Evolutionary conservation across 441 rosid genomes (phyloP).

Genomic region (Bocquillonia castaneifolia): DNA sequence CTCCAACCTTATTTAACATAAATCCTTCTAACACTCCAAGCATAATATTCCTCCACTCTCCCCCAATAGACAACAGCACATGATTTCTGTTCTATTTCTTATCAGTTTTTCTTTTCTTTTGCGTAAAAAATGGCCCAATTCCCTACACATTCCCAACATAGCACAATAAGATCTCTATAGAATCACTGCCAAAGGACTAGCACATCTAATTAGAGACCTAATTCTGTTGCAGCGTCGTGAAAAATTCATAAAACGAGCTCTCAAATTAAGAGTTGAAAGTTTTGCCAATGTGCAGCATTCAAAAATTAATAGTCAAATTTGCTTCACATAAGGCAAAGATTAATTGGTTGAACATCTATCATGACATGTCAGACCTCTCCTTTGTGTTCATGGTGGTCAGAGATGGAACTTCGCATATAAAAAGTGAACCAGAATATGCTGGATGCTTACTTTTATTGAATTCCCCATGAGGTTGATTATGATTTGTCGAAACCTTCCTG

Average conservation of each 20-base stretch:
- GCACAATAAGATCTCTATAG: background rate
- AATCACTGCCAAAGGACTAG: background rate
- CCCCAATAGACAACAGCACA: no score
- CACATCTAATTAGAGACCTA: background rate
- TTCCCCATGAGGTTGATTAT: conserved; percentile 91
- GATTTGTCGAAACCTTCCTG: conserved; percentile 84
- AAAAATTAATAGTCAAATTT: no score
- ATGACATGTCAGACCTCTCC: conserved; percentile 5
- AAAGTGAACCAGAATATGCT: conserved; percentile 10
- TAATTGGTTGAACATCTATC: no score
- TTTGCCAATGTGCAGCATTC: background rate
- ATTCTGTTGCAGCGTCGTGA: background rate
- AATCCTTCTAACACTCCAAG: background rate
- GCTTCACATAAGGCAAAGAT: no score
- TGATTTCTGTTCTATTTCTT: no score
- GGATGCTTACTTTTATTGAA: conserved; percentile 79
- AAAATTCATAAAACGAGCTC: background rate
- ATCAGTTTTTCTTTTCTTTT: background rate
- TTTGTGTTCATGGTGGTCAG: background rate
- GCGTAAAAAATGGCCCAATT: background rate
- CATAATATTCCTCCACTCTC: background rate
- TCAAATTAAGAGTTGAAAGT: background rate
- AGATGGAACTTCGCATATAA: no score
- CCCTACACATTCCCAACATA: background rate
- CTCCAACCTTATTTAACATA: background rate